Evolutionary conservation across 192 early-diverging fungal species (phyloP).

Genomic region (Rhizophlyctis rosea): DNA sequence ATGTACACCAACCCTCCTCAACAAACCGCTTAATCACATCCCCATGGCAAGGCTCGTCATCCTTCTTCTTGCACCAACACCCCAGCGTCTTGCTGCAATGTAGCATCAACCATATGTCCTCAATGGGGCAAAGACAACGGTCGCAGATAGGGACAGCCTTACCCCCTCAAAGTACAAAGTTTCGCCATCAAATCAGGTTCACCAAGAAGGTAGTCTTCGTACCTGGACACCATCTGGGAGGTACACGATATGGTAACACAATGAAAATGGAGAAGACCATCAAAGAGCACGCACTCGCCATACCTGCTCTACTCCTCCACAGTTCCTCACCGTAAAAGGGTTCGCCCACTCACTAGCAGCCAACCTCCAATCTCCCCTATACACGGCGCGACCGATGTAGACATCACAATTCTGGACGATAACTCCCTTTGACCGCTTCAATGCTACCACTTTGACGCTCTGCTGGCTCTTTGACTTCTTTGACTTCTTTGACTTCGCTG

Average conservation of each 20-base stretch:
- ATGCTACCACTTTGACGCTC: not conserved
- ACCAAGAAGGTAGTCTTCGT: not conserved
- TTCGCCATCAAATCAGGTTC: not conserved
- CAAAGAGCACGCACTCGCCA: not conserved
- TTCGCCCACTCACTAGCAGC: not conserved
- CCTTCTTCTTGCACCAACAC: not conserved
- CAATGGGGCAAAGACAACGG: not conserved
- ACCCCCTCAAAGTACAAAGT: not conserved
- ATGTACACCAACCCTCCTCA: not conserved
- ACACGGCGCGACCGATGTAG: not conserved
- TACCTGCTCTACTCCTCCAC: not conserved
- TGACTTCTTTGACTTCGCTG: no score
- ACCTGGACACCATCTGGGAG: not conserved
- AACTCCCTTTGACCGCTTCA: not conserved
- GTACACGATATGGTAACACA: not conserved
- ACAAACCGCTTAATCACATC: not conserved
- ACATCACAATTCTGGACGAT: not conserved
- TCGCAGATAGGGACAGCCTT: not conserved
- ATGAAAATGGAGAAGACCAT: not conserved
- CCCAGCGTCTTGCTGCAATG: not conserved
- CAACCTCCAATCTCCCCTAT: not conserved
- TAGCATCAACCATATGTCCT: not conserved
- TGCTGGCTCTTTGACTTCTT: no score
- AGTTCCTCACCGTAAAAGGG: not conserved
- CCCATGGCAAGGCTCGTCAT: not conserved